Percentiles rank a stretch among this genome's conserved stretches.
These are phyloP conservation scores for Strobilomyces confusus DNA, from an alignment of 768 basidiomycete species.

Conservation along the genomic window DNA sequence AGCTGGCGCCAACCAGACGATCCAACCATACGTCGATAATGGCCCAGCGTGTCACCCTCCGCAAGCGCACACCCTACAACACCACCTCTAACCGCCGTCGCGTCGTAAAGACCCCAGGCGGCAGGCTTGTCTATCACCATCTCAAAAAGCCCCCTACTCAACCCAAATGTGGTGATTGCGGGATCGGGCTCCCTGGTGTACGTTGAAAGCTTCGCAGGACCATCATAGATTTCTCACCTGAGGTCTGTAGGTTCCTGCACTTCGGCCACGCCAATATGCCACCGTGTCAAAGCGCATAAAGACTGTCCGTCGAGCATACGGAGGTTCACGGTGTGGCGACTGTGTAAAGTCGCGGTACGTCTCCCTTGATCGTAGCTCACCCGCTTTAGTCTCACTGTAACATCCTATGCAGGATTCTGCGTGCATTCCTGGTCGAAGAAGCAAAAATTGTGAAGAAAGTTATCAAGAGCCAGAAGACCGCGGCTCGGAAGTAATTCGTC, in stretches of 20 bases:
- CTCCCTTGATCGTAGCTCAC: too few species aligned
- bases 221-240: not conserved
- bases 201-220: conserved; percentile 30
- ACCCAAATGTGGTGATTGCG: conserved; percentile 99
- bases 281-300: conserved; percentile 96
- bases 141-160: conserved; percentile 89
- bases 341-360: conserved; percentile 93
- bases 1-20: not conserved
- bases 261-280: conserved; percentile 94
- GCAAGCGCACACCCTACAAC: conserved; percentile 98
- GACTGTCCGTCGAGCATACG: conserved; percentile 94
- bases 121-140: conserved; percentile 97
- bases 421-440: conserved; percentile 98
- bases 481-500: conserved; percentile 22
- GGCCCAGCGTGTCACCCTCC: conserved; percentile 99
- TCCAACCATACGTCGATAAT: conserved; percentile 40
- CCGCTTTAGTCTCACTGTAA: not conserved
- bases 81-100: conserved; percentile 94
- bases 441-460: conserved; percentile 99
- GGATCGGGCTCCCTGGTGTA: conserved; percentile 90
- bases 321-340: conserved; percentile 93
- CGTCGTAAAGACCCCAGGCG: conserved; percentile 97
- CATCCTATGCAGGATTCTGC: conserved; percentile 67
- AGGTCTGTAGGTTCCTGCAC: conserved; percentile 72
- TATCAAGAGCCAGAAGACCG: conserved; percentile 75